Conservation (phyloP, 805 yeast genomes). For the Candida coleopterorum region DNA sequence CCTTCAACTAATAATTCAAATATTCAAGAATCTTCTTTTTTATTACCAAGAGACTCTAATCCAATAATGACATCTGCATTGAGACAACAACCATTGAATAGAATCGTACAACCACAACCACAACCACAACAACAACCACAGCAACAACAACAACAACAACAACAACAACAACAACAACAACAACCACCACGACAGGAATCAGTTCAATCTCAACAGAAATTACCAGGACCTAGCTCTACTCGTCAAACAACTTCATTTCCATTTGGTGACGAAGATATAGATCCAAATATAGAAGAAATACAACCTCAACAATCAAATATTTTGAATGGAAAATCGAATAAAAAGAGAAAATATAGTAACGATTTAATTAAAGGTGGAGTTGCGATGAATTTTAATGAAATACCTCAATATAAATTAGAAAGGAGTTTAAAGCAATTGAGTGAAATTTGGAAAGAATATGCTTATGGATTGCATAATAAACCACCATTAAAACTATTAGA, state of each 20-base stretch:
- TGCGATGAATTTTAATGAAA: slow-evolving; percentile 6
- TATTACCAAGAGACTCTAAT: slow-evolving; percentile 9
- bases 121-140: neutral
- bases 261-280: slow-evolving; percentile 11
- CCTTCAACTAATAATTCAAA: neutral
- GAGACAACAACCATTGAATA: slow-evolving; percentile 4
- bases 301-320: neutral
- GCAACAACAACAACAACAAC: neutral
- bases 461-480: slow-evolving; percentile 46
- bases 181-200: no score
- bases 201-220: neutral
- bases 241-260: slow-evolving; percentile 5
- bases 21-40: slow-evolving; percentile 3
- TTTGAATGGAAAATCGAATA: neutral
- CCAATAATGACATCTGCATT: slow-evolving; percentile 7
- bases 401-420: slow-evolving; percentile 22
- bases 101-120: neutral
- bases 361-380: neutral
- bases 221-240: neutral
- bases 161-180: neutral
- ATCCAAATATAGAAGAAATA: slow-evolving; percentile 9
- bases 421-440: slow-evolving; percentile 32
- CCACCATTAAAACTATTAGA: slow-evolving; percentile 51
- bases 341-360: slow-evolving; percentile 2
- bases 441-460: slow-evolving; percentile 56